Conservation (phyloP, 1,284 basidiomycete genomes). For the Pulchroboletus neoregius region DNA sequence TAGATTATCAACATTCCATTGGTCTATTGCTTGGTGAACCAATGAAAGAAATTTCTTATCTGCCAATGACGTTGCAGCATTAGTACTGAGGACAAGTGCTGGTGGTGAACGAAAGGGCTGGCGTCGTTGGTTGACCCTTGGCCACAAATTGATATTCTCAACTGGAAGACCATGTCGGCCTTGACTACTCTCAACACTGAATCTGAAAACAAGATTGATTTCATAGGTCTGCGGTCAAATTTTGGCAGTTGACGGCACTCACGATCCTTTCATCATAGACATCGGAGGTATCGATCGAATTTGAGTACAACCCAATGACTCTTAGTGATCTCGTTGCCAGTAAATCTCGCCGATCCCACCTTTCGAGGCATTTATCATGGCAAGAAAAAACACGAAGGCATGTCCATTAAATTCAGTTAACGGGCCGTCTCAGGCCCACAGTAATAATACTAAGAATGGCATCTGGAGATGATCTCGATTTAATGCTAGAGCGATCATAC, state of each 20-base stretch:
- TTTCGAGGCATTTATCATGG: conserved; percentile 56
- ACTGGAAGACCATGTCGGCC: conserved; percentile 4
- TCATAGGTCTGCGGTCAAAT: conserved; percentile 36
- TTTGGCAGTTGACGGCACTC: background rate
- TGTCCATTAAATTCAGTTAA: conserved; percentile 23
- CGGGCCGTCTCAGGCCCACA: background rate
- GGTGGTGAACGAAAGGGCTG: too few relatives aligned
- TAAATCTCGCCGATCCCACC: conserved; percentile 60
- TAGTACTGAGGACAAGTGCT: too few relatives aligned
- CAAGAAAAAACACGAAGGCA: conserved; percentile 52
- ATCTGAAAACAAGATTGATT: conserved; percentile 23
- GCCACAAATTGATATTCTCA: background rate
- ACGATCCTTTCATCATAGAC: conserved; percentile 30
- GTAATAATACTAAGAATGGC: background rate
- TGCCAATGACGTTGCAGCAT: background rate
- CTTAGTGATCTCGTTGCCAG: conserved; percentile 29
- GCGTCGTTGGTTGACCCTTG: too few relatives aligned
- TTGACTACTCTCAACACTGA: background rate
- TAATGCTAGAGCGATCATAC: conserved; percentile 58
- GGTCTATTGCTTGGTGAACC: too few relatives aligned
- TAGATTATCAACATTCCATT: background rate
- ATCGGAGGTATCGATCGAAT: conserved; percentile 39
- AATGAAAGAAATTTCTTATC: background rate
- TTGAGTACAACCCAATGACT: background rate
- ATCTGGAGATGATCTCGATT: conserved; percentile 61